Evolutionary conservation across 352 stramenopile species (phyloP), one percentile per base, ranked within the genome.

Genomic region (Phytopythium boreale): DNA sequence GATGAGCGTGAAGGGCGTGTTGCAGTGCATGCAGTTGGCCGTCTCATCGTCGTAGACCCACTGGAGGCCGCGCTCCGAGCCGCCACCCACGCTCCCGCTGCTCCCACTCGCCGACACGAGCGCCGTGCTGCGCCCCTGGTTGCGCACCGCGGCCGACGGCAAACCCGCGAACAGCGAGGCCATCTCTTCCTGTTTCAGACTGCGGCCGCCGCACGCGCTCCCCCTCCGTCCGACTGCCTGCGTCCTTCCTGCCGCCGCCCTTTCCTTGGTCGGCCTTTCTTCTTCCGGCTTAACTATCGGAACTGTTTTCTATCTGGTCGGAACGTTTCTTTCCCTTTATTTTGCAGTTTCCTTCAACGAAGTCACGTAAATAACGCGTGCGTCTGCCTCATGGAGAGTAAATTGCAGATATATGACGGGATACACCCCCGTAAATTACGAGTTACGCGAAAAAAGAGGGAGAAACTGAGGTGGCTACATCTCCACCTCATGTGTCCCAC

Each of bases 1-100:
- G 52, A 95, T 71, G 44, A 95, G 65, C 20, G 86, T 92, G 71
- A 95, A 95, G 11, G 76, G 76, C 57, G 84, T 90, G 63, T 95
- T 92, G 76, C 86, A 95, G 66, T 90, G 84, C 86, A 95, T 95
- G 66, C 86, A 95, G 67, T 95, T 93, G 60, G 73, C 75, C 5
- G 84, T 92, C 61, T 95, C 84, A 55, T 95, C 84, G 66, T 95
- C 86, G 66, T 88, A 89, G 41, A 95, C 82, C 86, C 86, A 95
- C 61, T 92, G 79, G 37, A 95, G 69, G 27, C 78, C 61, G 22
- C 84, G 80, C 58, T 91, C 84, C 22, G 55, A 62, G 49, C 61
- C 63, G 27, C 36, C 59, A 44, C 49, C 62, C 24, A 8, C n/a
- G 56, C 61, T 68, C 5, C 66, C 57, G 4, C 41, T n/a, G 51